Conservation (phyloP, 2,329 filamentous ascomycete genomes). For the Setomelanomma holmii region DNA sequence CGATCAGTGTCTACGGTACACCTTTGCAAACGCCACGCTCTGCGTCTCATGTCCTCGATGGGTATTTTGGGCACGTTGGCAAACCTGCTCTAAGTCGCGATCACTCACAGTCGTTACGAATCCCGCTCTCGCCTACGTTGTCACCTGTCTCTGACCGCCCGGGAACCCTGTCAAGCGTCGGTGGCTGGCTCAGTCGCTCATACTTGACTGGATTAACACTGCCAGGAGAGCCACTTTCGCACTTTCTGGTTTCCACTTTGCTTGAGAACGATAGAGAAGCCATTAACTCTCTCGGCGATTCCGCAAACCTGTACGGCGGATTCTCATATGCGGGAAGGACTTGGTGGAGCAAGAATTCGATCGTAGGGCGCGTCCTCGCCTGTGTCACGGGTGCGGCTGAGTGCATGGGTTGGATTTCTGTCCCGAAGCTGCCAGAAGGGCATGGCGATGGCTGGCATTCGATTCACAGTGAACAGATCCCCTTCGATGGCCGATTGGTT, state of each 20-base stretch:
- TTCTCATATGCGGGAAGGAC: constrained; percentile 59
- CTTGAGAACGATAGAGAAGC: constrained; percentile 62
- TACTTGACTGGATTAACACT: constrained; percentile 63
- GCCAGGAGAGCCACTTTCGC: constrained; percentile 61
- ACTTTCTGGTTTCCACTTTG: constrained; percentile 63
- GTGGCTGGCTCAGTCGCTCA: constrained; percentile 63
- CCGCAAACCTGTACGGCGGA: constrained; percentile 62
- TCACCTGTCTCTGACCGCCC: constrained; percentile 17
- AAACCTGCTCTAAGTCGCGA: constrained; percentile 33
- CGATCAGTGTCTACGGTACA: constrained; percentile 47
- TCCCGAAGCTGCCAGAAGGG: constrained; percentile 50
- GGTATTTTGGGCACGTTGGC: constrained; percentile 44
- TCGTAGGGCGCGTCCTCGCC: constrained; percentile 62
- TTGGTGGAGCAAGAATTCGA: constrained; percentile 65
- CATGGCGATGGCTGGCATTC: constrained; percentile 59
- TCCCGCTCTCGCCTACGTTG: constrained; percentile 38
- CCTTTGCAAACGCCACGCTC: constrained; percentile 48
- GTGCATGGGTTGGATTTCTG: constrained; percentile 64
- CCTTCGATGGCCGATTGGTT: constrained; percentile 44
- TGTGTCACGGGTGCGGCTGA: constrained; percentile 54
- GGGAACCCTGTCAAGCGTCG: constrained; percentile 39
- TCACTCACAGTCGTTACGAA: constrained; percentile 37
- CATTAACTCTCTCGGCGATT: constrained; percentile 57
- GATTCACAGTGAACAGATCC: constrained; percentile 47
- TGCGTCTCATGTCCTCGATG: constrained; percentile 31